phyloP scores from a whole-genome alignment of 805 yeast species.

The Lipomyces starkeyi region DNA sequence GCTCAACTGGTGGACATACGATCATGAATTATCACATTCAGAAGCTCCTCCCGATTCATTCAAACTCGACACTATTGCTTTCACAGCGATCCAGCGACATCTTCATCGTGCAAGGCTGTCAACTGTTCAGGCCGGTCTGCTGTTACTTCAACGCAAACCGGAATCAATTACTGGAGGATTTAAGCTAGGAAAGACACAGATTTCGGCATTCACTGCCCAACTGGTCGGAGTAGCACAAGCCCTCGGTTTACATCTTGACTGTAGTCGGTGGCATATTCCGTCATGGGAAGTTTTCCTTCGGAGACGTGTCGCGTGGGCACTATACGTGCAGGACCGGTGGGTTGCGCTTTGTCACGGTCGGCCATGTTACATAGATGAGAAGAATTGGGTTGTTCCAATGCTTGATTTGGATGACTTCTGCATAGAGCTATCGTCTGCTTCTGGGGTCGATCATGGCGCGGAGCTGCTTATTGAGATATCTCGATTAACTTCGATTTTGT shows the following conservation, averaged over 20 bases:
- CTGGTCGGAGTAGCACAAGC: slow-evolving; percentile 41
- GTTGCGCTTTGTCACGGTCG: slow-evolving; percentile 40
- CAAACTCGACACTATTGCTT: slow-evolving; percentile 35
- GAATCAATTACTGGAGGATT: slow-evolving; percentile 30
- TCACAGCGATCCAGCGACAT: slow-evolving; percentile 35
- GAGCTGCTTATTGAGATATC: slow-evolving; percentile 35
- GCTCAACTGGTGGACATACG: slow-evolving; percentile 41
- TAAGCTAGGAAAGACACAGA: slow-evolving; percentile 33
- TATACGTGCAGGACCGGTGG: slow-evolving; percentile 42
- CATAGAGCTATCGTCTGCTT: slow-evolving; percentile 29
- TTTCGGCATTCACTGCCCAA: slow-evolving; percentile 40
- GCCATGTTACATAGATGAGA: slow-evolving; percentile 40
- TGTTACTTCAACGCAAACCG: slow-evolving; percentile 42
- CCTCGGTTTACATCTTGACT: slow-evolving; percentile 41
- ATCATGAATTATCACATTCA: slow-evolving; percentile 37
- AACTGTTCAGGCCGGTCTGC: slow-evolving; percentile 48
- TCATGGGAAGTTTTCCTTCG: slow-evolving; percentile 43
- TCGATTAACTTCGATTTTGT: slow-evolving; percentile 33
- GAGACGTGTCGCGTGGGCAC: slow-evolving; percentile 43
- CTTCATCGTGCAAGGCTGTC: slow-evolving; percentile 46
- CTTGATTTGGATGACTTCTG: slow-evolving; percentile 41
- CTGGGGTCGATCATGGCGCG: slow-evolving; percentile 36
- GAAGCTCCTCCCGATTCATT: slow-evolving; percentile 34
- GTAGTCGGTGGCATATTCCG: slow-evolving; percentile 42
- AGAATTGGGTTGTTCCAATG: slow-evolving; percentile 41